Conservation (phyloP, 257 asterid genomes). For the Jasminum sambac region DNA sequence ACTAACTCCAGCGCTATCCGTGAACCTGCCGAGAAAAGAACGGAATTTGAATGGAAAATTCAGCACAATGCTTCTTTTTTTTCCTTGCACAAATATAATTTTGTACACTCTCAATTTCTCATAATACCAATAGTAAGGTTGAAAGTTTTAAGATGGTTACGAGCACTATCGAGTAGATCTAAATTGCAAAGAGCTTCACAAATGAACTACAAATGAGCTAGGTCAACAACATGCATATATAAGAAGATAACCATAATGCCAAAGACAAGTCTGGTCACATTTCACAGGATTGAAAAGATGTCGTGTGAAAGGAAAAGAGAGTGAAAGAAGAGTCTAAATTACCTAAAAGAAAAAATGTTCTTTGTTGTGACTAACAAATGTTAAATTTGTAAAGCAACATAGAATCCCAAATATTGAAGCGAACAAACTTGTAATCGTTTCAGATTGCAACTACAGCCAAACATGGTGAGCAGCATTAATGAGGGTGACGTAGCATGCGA, state of each 20-base stretch:
- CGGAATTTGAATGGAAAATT: neutral
- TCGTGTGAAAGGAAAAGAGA: too few species aligned
- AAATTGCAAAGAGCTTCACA: neutral
- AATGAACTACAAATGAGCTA: too few species aligned
- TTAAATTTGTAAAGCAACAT: neutral
- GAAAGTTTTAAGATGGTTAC: neutral
- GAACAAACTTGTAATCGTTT: too few species aligned
- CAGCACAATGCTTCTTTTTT: neutral
- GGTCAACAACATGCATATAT: neutral
- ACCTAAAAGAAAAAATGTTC: neutral
- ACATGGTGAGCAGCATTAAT: too few species aligned
- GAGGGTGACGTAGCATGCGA: neutral
- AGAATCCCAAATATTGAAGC: neutral
- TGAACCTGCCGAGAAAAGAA: conserved; percentile 36
- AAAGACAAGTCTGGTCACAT: neutral
- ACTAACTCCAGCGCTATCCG: conserved; percentile 53
- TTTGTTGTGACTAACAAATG: neutral
- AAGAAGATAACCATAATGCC: neutral
- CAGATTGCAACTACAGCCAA: too few species aligned
- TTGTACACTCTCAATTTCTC: neutral
- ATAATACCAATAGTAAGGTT: neutral
- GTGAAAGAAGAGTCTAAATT: neutral
- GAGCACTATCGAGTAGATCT: neutral
- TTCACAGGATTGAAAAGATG: neutral
- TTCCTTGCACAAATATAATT: neutral